Percentiles rank a stretch among this genome's conserved stretches.
These are phyloP conservation scores for Chrysoporthe cubensis DNA, from an alignment of 2,329 filamentous ascomycete genomes.

Conservation along the genomic window DNA sequence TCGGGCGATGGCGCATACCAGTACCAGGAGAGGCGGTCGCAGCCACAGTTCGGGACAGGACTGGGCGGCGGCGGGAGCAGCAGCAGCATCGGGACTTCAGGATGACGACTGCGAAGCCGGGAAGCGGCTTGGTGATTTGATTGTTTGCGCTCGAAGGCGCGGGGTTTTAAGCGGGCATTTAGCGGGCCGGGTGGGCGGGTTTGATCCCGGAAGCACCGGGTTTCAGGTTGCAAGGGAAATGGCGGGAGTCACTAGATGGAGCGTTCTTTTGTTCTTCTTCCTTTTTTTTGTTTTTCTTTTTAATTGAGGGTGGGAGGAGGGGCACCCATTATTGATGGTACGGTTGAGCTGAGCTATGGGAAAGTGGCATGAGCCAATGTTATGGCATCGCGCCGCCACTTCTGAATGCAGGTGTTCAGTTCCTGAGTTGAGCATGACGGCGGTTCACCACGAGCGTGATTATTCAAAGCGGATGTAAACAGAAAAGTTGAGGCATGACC, in stretches of 20 bases:
- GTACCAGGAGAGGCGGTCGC: constrained; percentile 22
- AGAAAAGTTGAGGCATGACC: background rate
- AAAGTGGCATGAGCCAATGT: background rate
- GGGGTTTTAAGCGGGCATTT: background rate
- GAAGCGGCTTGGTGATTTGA: background rate
- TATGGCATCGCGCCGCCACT: background rate
- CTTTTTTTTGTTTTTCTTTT: background rate
- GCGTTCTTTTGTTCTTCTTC: background rate
- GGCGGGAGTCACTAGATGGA: background rate
- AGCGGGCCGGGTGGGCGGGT: background rate
- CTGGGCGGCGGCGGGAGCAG: constrained; percentile 9
- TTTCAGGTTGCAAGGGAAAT: background rate
- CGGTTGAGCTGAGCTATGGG: no score
- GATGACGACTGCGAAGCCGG: constrained; percentile 14
- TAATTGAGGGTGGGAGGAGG: background rate
- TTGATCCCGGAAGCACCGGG: background rate
- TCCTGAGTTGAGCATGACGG: background rate
- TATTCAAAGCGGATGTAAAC: background rate
- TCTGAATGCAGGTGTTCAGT: background rate
- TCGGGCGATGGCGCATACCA: constrained; percentile 22
- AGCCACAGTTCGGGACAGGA: constrained; percentile 6
- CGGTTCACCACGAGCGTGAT: background rate
- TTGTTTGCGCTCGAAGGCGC: no score
- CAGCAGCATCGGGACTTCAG: constrained; percentile 20
- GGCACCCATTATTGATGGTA: background rate